Conservation (phyloP, 176 grass and related monocot genomes). For the Rhynchospora tenuis region DNA sequence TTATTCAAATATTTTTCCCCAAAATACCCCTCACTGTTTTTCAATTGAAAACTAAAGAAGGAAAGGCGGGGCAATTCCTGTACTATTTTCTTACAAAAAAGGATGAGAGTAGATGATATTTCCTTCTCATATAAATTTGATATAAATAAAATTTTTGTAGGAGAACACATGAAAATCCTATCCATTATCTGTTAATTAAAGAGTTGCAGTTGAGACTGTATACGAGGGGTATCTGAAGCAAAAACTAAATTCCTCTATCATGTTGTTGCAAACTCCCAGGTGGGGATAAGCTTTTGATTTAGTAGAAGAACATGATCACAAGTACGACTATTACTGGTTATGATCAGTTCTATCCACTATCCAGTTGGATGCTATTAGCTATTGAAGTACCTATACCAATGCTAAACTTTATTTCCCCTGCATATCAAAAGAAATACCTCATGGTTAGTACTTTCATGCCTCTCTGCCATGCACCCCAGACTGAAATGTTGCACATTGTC, state of each 20-base stretch:
- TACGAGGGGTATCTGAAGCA: not conserved
- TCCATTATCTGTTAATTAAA: not conserved
- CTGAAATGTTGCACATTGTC: not conserved
- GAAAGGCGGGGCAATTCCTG: not conserved
- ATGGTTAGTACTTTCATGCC: not conserved
- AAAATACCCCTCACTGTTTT: not conserved
- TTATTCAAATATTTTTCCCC: not conserved
- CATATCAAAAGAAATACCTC: constrained; percentile 8
- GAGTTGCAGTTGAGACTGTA: not conserved
- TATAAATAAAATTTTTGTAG: not conserved
- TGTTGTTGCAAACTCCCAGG: not conserved
- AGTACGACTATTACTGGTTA: not conserved
- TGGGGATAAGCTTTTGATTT: not conserved
- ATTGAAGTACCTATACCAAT: not conserved
- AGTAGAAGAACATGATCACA: not conserved
- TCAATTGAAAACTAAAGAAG: not conserved
- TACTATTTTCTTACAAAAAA: not conserved
- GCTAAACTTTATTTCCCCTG: not conserved
- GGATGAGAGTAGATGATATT: not conserved
- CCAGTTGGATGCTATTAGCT: not conserved
- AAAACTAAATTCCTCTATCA: too few species aligned
- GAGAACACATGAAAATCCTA: not conserved
- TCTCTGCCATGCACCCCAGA: not conserved
- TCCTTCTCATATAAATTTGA: not conserved
- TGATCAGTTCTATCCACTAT: not conserved